Conservation (phyloP, 108 stramenopile species). For the Cyclotella atomus region DNA sequence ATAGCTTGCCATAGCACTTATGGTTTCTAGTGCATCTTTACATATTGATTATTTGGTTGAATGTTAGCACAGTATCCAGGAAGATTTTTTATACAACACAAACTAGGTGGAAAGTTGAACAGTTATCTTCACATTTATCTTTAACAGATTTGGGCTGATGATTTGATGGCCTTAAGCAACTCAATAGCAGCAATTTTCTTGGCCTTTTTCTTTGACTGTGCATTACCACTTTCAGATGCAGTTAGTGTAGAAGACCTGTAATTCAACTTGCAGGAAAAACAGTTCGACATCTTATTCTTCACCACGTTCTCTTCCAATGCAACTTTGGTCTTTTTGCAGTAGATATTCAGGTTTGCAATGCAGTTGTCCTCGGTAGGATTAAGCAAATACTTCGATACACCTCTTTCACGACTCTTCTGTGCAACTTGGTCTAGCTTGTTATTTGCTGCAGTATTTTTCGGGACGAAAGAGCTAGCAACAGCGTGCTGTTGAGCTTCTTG, state of each 20-base stretch:
- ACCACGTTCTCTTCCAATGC: background rate
- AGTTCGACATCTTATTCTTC: background rate
- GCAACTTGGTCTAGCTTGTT: background rate
- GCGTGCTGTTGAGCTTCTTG: slow-evolving; percentile 17
- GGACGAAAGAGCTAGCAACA: slow-evolving; percentile 13
- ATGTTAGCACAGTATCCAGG: no score
- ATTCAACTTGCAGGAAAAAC: background rate
- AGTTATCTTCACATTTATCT: no score
- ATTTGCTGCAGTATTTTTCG: background rate
- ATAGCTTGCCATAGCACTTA: no score
- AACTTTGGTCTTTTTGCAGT: slow-evolving; percentile 23
- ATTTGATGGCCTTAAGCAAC: slow-evolving; percentile 10
- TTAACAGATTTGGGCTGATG: background rate
- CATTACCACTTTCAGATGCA: background rate
- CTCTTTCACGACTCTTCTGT: slow-evolving; percentile 8
- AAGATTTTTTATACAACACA: no score
- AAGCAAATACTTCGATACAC: background rate
- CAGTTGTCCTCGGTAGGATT: background rate
- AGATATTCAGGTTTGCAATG: slow-evolving; percentile 2
- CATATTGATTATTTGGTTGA: no score
- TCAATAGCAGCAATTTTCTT: slow-evolving; percentile 15
- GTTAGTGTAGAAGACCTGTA: slow-evolving; percentile 5
- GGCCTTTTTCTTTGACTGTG: slow-evolving; percentile 12
- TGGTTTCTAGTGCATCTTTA: no score
- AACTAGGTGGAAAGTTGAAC: no score